Evolutionary conservation across 2,329 filamentous ascomycete genomes (phyloP), one percentile per base, ranked within the genome.

Genomic region (Chaetomium strumarium): DNA sequence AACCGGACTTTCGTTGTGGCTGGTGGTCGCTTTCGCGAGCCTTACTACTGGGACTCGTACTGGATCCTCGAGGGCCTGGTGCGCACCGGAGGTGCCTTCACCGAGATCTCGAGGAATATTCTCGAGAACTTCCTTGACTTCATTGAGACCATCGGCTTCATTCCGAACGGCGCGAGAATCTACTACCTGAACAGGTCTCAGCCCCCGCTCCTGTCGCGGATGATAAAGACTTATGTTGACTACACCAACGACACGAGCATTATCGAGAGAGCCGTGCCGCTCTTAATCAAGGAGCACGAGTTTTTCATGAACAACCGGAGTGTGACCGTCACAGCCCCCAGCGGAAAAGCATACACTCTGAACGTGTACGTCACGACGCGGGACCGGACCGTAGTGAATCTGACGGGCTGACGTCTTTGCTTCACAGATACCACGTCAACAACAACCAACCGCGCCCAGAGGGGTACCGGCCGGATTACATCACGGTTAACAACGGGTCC

Each of bases 21-120:
- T 3, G 83, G 83, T 12, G 83, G 84, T n/a, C 80, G 84, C 30
- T 87, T 87, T 71, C 74, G 83, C 33, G 84, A 87, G 66, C 76
- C 81, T 1, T 87, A 86, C 63, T 86, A 86, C 66, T 86, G 83
- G 83, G 83, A 86, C 65, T 83, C 80, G 31, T 86, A 79, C 69
- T 85, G 81, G 82, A 84, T 86, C 45, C 60, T 86, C 43, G 78
- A 84, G 67, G 84, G 84, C 20, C 72, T 87, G 20, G 67, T 86
- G 33, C 76, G 83, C 43, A 86, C 82, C 0, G 76, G 80, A 14
- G 84, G 83, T 36, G 76, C 76, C 41, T 86, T 85, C 56, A 77
- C 77, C 7, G 67, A 79, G 33, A 84, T 86, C 55, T 78, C 83
- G 4, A 75, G 74, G 63, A 85, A 86, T 66, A 84, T 81, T 30